Evolutionary conservation across 805 yeast species (phyloP).

Genomic region (Zygotorulaspora sp.): DNA sequence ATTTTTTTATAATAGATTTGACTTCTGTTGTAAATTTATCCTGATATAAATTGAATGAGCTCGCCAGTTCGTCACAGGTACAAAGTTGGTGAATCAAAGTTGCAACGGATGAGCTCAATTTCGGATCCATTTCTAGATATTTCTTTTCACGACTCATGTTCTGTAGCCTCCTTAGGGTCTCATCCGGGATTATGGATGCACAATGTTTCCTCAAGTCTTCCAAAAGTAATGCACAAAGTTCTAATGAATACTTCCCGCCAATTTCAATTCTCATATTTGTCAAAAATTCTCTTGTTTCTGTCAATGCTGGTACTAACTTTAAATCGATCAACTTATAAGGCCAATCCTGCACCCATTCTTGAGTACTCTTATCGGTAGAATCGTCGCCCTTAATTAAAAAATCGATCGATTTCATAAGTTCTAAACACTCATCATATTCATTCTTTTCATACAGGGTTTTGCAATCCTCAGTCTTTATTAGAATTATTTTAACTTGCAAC

Average conservation of each 20-base stretch:
- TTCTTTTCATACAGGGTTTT: constrained; percentile 30
- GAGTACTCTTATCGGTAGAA: constrained; percentile 27
- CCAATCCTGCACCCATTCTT: constrained; percentile 38
- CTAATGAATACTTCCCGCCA: constrained; percentile 60
- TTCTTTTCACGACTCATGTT: constrained; percentile 33
- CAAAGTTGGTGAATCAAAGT: constrained; percentile 52
- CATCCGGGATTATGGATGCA: constrained; percentile 43
- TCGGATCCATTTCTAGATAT: constrained; percentile 39
- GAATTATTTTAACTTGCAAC: constrained; percentile 43
- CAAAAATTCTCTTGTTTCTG: constrained; percentile 47
- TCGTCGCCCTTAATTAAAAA: constrained; percentile 52
- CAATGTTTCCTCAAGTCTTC: constrained; percentile 60
- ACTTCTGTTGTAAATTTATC: constrained; percentile 66
- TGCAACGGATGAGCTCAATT: constrained; percentile 42
- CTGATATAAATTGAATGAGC: constrained; percentile 61
- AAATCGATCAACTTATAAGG: constrained; percentile 36
- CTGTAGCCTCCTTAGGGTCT: constrained; percentile 47
- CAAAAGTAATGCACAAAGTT: constrained; percentile 52
- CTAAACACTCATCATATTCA: constrained; percentile 51
- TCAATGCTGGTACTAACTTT: constrained; percentile 31
- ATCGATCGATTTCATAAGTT: constrained; percentile 54
- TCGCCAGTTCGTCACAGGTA: constrained; percentile 54
- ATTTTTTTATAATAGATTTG: constrained; percentile 61
- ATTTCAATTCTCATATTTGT: constrained; percentile 55
- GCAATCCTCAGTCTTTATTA: constrained; percentile 42